phyloP scores from a whole-genome alignment of 352 stramenopile species.

The Globisporangium echinulatum region DNA sequence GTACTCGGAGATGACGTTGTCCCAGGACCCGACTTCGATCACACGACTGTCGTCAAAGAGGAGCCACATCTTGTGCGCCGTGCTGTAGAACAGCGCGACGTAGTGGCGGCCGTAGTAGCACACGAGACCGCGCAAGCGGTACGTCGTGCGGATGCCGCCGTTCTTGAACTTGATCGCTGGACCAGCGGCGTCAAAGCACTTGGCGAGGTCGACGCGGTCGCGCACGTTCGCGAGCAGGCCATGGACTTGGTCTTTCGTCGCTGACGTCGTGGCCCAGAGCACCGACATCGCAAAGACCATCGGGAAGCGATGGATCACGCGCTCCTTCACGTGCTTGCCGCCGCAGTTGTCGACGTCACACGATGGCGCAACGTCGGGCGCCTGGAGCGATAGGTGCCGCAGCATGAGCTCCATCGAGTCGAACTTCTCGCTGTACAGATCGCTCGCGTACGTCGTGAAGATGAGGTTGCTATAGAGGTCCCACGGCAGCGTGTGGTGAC shows the following conservation, averaged over 20 bases:
- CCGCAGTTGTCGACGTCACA: slow-evolving; percentile 53
- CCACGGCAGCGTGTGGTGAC: slow-evolving; percentile 57
- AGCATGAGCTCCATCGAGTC: slow-evolving; percentile 73
- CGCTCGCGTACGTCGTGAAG: slow-evolving; percentile 76
- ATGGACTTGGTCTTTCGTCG: slow-evolving; percentile 72
- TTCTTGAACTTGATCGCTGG: slow-evolving; percentile 67
- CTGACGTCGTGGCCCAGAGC: slow-evolving; percentile 66
- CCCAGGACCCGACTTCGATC: slow-evolving; percentile 68
- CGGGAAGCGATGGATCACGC: slow-evolving; percentile 76
- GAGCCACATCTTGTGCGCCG: slow-evolving; percentile 82
- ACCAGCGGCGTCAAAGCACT: slow-evolving; percentile 63
- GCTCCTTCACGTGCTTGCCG: slow-evolving; percentile 66
- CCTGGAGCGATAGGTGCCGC: slow-evolving; percentile 45
- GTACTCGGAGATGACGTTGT: slow-evolving; percentile 61
- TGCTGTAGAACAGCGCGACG: slow-evolving; percentile 80
- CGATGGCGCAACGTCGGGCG: slow-evolving; percentile 40
- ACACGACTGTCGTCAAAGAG: slow-evolving; percentile 82
- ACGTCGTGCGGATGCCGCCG: slow-evolving; percentile 64
- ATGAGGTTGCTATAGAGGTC: slow-evolving; percentile 82
- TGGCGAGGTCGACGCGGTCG: slow-evolving; percentile 64
- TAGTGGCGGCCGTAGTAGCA: slow-evolving; percentile 85
- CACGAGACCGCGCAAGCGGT: slow-evolving; percentile 73
- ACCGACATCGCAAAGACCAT: slow-evolving; percentile 85
- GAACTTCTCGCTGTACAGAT: slow-evolving; percentile 53
- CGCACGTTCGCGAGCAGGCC: slow-evolving; percentile 56